phyloP scores from a whole-genome alignment of 768 basidiomycete species.

The Erythrobasidium yunnanense region DNA sequence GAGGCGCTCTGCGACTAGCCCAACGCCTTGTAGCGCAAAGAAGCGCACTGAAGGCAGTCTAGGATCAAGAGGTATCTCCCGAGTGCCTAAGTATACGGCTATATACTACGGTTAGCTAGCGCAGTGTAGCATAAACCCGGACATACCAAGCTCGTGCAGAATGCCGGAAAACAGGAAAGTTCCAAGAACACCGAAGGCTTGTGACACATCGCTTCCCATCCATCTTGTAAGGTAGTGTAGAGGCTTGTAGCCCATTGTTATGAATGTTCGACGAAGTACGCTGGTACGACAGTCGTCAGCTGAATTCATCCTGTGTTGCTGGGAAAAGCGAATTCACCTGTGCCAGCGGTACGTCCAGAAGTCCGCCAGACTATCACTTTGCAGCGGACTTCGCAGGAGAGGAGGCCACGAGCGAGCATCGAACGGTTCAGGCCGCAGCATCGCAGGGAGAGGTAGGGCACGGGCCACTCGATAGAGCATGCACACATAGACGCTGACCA shows the following conservation, averaged over 20 bases:
- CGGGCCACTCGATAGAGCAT: neutral
- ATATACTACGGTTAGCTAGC: neutral
- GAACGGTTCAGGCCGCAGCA: neutral
- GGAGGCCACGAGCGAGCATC: constrained; percentile 8
- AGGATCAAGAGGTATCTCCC: neutral
- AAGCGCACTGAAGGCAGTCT: constrained; percentile 12
- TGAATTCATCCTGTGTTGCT: neutral
- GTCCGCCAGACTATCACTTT: constrained; percentile 8
- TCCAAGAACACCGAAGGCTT: constrained; percentile 10
- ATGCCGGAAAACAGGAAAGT: constrained; percentile 12
- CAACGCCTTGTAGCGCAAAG: constrained; percentile 18
- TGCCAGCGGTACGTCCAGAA: constrained; percentile 26
- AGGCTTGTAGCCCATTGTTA: constrained; percentile 19
- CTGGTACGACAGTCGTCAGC: neutral
- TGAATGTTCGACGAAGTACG: neutral
- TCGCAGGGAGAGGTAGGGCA: neutral
- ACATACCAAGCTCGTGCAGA: constrained; percentile 11
- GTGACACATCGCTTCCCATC: constrained; percentile 1
- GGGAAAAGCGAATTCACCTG: neutral
- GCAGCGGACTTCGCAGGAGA: constrained; percentile 5
- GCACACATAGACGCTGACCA: neutral
- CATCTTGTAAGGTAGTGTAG: neutral
- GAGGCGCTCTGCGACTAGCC: constrained; percentile 5
- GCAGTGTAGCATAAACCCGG: neutral
- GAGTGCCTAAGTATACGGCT: constrained; percentile 12